phyloP scores from a whole-genome alignment of 345 rosid species.

The Melaleuca alternifolia region DNA sequence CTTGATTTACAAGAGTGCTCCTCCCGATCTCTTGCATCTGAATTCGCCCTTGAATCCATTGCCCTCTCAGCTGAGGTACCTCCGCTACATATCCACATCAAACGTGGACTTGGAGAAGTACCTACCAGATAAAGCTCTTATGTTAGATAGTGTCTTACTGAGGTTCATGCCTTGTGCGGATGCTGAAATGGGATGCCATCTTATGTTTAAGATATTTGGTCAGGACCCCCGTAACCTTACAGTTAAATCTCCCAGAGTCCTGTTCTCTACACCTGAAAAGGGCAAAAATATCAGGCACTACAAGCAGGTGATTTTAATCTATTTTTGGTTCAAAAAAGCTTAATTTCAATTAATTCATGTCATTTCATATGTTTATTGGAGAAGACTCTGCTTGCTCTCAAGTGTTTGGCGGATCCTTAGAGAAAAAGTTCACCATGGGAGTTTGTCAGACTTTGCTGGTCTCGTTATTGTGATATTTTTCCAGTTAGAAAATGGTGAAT shows the following conservation, averaged over 20 bases:
- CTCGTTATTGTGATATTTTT: neutral
- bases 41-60: slow-evolving; percentile 68
- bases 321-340: neutral
- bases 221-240: slow-evolving; percentile 56
- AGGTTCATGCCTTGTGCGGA: slow-evolving; percentile 58
- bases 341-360: too few relatives aligned
- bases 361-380: neutral
- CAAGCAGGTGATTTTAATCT: slow-evolving; percentile 51
- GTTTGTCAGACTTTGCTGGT: neutral
- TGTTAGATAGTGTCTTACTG: slow-evolving; percentile 70
- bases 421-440: neutral
- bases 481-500: neutral
- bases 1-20: slow-evolving; percentile 79
- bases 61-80: slow-evolving; percentile 82
- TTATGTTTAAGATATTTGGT: slow-evolving; percentile 68
- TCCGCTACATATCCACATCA: slow-evolving; percentile 77
- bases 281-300: slow-evolving; percentile 41
- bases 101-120: slow-evolving; percentile 73
- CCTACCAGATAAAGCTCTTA: slow-evolving; percentile 75
- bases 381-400: neutral
- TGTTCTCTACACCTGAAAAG: slow-evolving; percentile 52
- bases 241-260: slow-evolving; percentile 39
- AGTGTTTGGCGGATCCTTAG: neutral
- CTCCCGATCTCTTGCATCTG: slow-evolving; percentile 65
- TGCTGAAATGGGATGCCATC: slow-evolving; percentile 70